Evolutionary conservation across 352 stramenopile genomes (phyloP).

Genomic region (Stramenopiles sp.): DNA sequence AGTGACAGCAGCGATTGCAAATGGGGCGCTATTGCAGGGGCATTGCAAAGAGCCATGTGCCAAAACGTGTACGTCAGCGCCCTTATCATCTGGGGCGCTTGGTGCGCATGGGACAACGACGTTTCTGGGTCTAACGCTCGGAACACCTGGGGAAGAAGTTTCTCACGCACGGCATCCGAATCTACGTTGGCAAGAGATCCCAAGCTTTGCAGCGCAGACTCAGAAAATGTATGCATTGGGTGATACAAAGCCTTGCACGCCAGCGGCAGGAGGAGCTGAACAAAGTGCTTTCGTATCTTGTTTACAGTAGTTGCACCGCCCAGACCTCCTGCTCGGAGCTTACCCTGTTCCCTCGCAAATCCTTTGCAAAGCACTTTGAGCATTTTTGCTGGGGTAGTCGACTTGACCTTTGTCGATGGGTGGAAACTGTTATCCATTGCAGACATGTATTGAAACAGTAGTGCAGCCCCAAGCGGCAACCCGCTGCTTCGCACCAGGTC

Average conservation of each 20-base stretch:
- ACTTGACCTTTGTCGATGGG: too few relatives aligned
- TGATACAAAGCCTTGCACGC: not conserved
- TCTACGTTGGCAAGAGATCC: not conserved
- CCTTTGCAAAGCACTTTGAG: too few relatives aligned
- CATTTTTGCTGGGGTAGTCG: too few relatives aligned
- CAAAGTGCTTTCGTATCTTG: not conserved
- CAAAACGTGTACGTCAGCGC: not conserved
- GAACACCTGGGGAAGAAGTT: not conserved
- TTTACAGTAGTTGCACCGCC: too few relatives aligned
- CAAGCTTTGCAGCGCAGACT: not conserved
- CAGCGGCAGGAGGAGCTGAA: not conserved
- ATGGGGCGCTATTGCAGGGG: not conserved
- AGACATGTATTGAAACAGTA: too few relatives aligned
- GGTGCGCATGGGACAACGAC: not conserved
- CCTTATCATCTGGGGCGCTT: not conserved
- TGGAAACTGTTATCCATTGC: too few relatives aligned
- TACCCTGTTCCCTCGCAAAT: too few relatives aligned
- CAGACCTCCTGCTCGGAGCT: too few relatives aligned
- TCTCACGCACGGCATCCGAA: not conserved
- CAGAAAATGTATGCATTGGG: not conserved
- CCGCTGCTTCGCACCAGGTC: too few relatives aligned
- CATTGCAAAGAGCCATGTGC: not conserved
- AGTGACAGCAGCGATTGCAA: not conserved
- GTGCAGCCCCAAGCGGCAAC: too few relatives aligned
- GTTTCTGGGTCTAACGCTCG: not conserved